These are phyloP conservation scores for Cicer chorassanicum DNA, from an alignment of 306 rosid genomes.

Conservation along the genomic window DNA sequence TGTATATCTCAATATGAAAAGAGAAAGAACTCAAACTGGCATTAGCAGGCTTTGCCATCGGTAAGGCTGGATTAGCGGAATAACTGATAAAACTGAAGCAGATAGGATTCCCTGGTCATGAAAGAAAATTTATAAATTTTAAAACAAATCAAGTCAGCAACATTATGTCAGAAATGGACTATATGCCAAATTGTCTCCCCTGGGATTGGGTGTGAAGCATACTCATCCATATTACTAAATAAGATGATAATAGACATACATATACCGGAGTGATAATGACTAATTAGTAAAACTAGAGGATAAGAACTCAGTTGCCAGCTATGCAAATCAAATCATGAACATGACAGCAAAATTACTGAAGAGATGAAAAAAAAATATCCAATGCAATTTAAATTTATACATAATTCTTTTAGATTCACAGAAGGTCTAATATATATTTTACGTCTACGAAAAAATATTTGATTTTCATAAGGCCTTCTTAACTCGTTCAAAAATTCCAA, in stretches of 20 bases:
- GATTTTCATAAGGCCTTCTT: not conserved
- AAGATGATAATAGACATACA: constrained; percentile 14
- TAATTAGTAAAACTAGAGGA: constrained; percentile 31
- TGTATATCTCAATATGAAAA: constrained; percentile 32
- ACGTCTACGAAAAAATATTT: not conserved
- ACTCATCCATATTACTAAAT: constrained; percentile 22
- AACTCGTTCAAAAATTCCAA: not conserved
- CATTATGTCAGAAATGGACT: constrained; percentile 9
- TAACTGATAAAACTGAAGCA: constrained; percentile 85
- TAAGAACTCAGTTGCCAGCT: constrained; percentile 23
- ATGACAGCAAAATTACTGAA: not conserved
- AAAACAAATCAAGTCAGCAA: constrained; percentile 3
- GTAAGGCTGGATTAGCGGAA: constrained; percentile 92
- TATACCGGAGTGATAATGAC: constrained; percentile 15
- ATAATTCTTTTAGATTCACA: not conserved
- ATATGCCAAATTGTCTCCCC: not conserved
- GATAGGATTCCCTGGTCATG: constrained; percentile 84
- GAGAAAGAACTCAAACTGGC: constrained; percentile 74
- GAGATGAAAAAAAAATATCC: not conserved
- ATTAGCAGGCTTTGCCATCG: constrained; percentile 98
- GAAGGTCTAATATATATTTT: not conserved
- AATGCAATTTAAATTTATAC: not conserved
- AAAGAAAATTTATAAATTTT: constrained; percentile 26
- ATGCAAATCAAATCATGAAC: constrained; percentile 39
- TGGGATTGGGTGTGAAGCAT: constrained; percentile 14